Evolutionary conservation across 2,329 filamentous ascomycete species (phyloP), one percentile per base, ranked within the genome.

Genomic region (Colletotrichum sansevieriae): DNA sequence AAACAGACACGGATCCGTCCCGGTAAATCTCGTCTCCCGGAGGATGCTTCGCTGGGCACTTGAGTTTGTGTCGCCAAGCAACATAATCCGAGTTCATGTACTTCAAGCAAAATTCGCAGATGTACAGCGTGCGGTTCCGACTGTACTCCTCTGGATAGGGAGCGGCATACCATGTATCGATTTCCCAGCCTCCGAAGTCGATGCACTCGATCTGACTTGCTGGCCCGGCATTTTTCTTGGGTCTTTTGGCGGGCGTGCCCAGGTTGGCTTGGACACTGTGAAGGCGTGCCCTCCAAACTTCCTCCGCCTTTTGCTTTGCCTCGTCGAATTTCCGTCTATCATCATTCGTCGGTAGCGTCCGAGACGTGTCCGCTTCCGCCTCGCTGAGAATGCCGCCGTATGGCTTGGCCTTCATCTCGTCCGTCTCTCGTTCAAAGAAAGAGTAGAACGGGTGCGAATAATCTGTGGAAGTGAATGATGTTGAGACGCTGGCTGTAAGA

Each of bases 11-110:
- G 35, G 94, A 93, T 57, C 91, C 91, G 74, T 97, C 91, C 1
- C 96, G 92, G 77, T 99, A 99, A 57, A 99, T 98, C 78, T 99
- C 96, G 75, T 99, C 96, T 25, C 96, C 96, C 0, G 97, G 97
- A 3, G 96, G 97, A 76, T 98, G 95, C 78, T 98, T 98, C 41
- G 94, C 94, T 6, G 94, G 92, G 74, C 96, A 99, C 83, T 99
- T 99, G 74, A 94, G 88, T 82, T 98, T 98, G 81, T 99, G 96
- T 61, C 96, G 89, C 94, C 95, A 98, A 13, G 96, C 95, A 33
- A 99, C 96, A 75, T 97, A 98, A 78, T 98, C 95, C 18, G 96
- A 98, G 79, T 97, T 97, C 94, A 99, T 98, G 82, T 99, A 99
- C 81, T 98, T 99, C 69, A 99, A 85, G 78, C 96, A 99, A 79